Evolutionary conservation across 129 eudicot genomes (phyloP).

Genomic region (Lonicera japonica): DNA sequence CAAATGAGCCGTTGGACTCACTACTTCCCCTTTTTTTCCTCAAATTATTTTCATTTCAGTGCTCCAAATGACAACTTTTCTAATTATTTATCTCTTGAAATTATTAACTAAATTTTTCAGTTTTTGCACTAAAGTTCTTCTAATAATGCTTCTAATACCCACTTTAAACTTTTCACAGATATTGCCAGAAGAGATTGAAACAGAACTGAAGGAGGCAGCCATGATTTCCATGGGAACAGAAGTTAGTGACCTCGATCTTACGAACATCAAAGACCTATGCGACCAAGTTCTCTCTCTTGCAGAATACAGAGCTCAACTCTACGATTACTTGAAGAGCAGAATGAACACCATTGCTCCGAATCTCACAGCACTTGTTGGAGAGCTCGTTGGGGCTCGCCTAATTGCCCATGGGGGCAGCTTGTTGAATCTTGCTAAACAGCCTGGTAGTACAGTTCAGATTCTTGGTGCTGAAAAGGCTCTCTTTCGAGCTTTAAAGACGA

Average conservation of each 20-base stretch:
- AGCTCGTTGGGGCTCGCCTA: slow-evolving; percentile 59
- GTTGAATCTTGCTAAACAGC: slow-evolving; percentile 54
- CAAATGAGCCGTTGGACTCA: too few relatives aligned
- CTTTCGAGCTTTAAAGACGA: slow-evolving; percentile 50
- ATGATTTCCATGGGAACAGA: slow-evolving; percentile 69
- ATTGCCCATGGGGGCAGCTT: slow-evolving; percentile 59
- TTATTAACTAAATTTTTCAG: too few relatives aligned
- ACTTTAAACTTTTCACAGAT: slow-evolving; percentile 21
- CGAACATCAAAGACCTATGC: slow-evolving; percentile 46
- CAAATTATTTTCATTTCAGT: too few relatives aligned
- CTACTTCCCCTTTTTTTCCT: too few relatives aligned
- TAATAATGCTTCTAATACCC: background rate
- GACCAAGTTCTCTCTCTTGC: slow-evolving; percentile 57
- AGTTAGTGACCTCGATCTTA: slow-evolving; percentile 54
- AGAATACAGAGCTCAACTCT: slow-evolving; percentile 52
- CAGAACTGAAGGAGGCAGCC: slow-evolving; percentile 52
- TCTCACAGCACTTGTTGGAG: slow-evolving; percentile 58
- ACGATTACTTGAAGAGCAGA: slow-evolving; percentile 49
- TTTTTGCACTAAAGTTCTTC: too few relatives aligned
- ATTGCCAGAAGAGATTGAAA: slow-evolving; percentile 49
- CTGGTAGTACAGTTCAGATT: slow-evolving; percentile 46
- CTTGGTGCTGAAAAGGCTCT: slow-evolving; percentile 63
- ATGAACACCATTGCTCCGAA: slow-evolving; percentile 62
- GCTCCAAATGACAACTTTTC: too few relatives aligned
- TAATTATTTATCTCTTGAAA: too few relatives aligned